phyloP scores from a whole-genome alignment of 2,329 filamentous ascomycete species.

The Scorias spongiosa region DNA sequence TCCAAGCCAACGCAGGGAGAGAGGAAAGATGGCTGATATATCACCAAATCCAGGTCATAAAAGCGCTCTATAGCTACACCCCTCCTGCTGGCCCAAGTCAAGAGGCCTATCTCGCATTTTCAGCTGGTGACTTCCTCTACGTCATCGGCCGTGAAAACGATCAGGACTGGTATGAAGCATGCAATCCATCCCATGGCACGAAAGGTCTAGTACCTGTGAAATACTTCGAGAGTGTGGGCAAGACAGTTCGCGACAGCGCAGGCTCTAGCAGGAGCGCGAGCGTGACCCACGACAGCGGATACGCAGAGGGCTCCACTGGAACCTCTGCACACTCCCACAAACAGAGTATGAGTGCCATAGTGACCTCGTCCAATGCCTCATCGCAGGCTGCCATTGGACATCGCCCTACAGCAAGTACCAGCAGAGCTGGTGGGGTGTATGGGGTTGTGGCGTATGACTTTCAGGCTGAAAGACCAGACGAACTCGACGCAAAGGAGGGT shows the following conservation, averaged over 20 bases:
- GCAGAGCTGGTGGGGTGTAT: constrained; percentile 58
- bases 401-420: constrained; percentile 25
- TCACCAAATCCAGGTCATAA: constrained; percentile 57
- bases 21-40: neutral
- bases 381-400: constrained; percentile 16
- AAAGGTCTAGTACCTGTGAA: constrained; percentile 84
- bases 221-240: constrained; percentile 84
- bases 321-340: neutral
- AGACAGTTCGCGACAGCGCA: constrained; percentile 78
- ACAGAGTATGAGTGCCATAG: neutral
- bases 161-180: constrained; percentile 93
- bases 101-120: constrained; percentile 62
- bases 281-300: constrained; percentile 81
- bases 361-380: constrained; percentile 11
- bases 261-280: constrained; percentile 24
- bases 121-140: constrained; percentile 92
- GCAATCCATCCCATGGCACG: constrained; percentile 80
- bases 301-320: constrained; percentile 42
- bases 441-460: constrained; percentile 97
- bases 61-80: constrained; percentile 86
- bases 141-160: constrained; percentile 94
- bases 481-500: constrained; percentile 84
- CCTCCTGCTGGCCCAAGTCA: constrained; percentile 38
- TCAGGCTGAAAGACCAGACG: constrained; percentile 84
- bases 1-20: neutral